Evolutionary conservation across 495 filamentous ascomycete species (phyloP).

Genomic region (Tetracladium marchalianum): DNA sequence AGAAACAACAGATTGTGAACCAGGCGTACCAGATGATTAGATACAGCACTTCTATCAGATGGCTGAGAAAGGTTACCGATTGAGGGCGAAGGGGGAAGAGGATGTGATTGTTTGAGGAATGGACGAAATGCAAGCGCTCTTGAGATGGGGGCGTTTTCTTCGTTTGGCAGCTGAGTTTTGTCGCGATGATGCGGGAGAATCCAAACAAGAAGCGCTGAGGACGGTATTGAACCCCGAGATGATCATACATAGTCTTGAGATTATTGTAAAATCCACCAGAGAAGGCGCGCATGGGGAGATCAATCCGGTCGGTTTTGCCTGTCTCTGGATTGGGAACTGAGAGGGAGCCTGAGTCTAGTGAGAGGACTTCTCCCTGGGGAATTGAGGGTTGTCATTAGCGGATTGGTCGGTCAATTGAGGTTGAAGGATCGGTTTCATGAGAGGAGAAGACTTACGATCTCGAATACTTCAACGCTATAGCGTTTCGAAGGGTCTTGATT

Average conservation of each 20-base stretch:
- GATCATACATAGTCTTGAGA: slow-evolving; percentile 42
- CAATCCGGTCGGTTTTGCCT: slow-evolving; percentile 25
- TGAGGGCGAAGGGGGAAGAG: slow-evolving; percentile 30
- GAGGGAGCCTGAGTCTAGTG: slow-evolving; percentile 32
- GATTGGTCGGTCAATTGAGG: slow-evolving; percentile 17
- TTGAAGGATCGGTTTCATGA: slow-evolving; percentile 20
- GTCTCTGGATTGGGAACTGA: slow-evolving; percentile 18
- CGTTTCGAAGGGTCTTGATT: slow-evolving; percentile 29
- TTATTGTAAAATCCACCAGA: slow-evolving; percentile 45
- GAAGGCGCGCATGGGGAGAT: slow-evolving; percentile 50
- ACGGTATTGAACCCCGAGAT: slow-evolving; percentile 35
- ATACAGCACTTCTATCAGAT: slow-evolving; percentile 31
- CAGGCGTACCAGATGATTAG: slow-evolving; percentile 25
- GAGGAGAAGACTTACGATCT: slow-evolving; percentile 28
- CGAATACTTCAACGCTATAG: slow-evolving; percentile 37
- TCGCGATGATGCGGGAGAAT: slow-evolving; percentile 18
- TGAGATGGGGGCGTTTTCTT: background rate
- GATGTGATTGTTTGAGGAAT: slow-evolving; percentile 40
- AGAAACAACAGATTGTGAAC: slow-evolving; percentile 31
- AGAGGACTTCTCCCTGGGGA: slow-evolving; percentile 27
- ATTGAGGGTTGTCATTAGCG: slow-evolving; percentile 20
- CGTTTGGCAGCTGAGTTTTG: background rate
- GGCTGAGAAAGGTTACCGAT: slow-evolving; percentile 11
- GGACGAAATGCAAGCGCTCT: slow-evolving; percentile 24
- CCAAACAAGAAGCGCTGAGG: slow-evolving; percentile 36